Conservation (phyloP, 495 filamentous ascomycete genomes). For the Podospora appendiculata region DNA sequence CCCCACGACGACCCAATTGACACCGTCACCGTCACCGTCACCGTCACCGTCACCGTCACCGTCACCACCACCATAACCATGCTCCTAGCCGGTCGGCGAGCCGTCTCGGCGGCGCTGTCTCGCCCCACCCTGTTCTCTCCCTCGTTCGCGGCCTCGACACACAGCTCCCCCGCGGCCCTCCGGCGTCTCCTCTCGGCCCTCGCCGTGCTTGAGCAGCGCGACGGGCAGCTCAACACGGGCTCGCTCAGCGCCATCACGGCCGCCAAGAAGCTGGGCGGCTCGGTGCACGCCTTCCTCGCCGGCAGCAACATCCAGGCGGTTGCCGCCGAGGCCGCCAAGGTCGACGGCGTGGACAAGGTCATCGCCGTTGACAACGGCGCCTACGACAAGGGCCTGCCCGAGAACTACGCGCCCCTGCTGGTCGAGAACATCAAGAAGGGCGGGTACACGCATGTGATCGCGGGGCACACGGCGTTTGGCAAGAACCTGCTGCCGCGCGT, state of each 20-base stretch:
- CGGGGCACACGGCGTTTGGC: conserved; percentile 90
- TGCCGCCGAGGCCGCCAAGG: conserved; percentile 81
- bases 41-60: background rate
- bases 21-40: too few relatives aligned
- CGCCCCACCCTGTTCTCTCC: conserved; percentile 16
- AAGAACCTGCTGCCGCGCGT: conserved; percentile 94
- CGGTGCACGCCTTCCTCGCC: conserved; percentile 80
- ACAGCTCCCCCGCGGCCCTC: conserved; percentile 35
- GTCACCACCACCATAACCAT: conserved; percentile 7
- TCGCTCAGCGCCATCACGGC: conserved; percentile 84
- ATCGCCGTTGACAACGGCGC: conserved; percentile 78
- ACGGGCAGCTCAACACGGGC: conserved; percentile 74
- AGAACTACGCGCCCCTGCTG: conserved; percentile 90
- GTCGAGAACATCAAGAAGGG: conserved; percentile 94
- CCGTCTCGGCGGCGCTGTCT: conserved; percentile 18
- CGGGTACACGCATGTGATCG: conserved; percentile 83
- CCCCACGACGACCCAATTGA: too few relatives aligned
- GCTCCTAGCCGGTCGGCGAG: conserved; percentile 19
- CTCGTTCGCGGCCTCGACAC: conserved; percentile 17
- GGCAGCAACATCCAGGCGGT: conserved; percentile 73
- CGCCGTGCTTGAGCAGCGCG: conserved; percentile 86
- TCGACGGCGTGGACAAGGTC: conserved; percentile 84
- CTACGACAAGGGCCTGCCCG: conserved; percentile 90
- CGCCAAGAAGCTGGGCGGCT: conserved; percentile 76
- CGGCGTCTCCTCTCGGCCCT: conserved; percentile 77